Conservation (phyloP, 2,329 filamentous ascomycete species). For the Trichoderma koningiopsis region DNA sequence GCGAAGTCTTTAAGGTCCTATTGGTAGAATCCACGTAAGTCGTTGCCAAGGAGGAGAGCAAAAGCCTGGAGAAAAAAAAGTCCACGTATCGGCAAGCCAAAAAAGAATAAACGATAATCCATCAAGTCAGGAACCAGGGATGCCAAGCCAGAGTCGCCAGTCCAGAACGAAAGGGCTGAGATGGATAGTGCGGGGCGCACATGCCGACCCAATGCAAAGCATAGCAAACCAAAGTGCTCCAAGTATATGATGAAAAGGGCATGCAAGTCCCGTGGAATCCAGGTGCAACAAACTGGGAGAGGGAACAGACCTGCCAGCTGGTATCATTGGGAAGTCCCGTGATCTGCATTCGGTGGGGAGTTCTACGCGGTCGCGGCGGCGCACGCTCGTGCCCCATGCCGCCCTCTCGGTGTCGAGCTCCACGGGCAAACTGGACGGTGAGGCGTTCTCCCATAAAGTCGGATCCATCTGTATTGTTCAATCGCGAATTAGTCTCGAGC, state of each 20-base stretch:
- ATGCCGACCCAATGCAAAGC: constrained; percentile 31
- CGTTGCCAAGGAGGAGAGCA: constrained; percentile 56
- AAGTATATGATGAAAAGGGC: constrained; percentile 36
- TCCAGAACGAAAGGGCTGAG: constrained; percentile 28
- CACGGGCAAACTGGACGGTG: constrained; percentile 96
- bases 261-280: constrained; percentile 44
- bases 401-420: constrained; percentile 62
- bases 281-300: constrained; percentile 60
- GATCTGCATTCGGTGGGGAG: constrained; percentile 95
- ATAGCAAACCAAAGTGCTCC: constrained; percentile 36
- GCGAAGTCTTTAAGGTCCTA: constrained; percentile 99
- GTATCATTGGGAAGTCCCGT: constrained; percentile 96
- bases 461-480: constrained; percentile 73
- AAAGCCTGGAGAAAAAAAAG: constrained; percentile 34
- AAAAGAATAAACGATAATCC: constrained; percentile 26
- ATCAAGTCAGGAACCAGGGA: constrained; percentile 42
- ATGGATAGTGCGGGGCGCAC: constrained; percentile 27
- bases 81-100: constrained; percentile 40
- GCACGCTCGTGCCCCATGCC: constrained; percentile 54
- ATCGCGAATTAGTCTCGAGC: background rate
- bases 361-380: constrained; percentile 81
- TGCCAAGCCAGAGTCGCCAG: constrained; percentile 34
- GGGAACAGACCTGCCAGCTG: constrained; percentile 98
- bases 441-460: constrained; percentile 98
- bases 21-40: constrained; percentile 81